Conservation (phyloP, 140 eudicot species). For the Cichorium intybus region DNA sequence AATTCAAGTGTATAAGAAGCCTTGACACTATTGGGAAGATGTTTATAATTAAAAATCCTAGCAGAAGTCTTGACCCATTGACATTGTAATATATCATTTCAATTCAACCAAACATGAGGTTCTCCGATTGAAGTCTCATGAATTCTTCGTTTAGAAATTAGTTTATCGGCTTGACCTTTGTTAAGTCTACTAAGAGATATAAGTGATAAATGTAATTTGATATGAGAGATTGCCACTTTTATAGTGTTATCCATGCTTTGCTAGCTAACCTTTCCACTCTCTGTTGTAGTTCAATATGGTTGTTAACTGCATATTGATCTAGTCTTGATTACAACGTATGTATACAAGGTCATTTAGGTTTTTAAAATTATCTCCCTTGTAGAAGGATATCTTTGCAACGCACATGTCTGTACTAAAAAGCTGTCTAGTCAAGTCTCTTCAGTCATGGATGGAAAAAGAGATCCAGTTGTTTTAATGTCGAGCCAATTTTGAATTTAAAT, state of each 20-base stretch:
- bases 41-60: too few relatives aligned
- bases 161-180: neutral
- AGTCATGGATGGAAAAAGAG: constrained; percentile 8
- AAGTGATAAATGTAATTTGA: neutral
- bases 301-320: neutral
- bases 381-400: neutral
- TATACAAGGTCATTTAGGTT: neutral
- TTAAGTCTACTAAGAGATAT: constrained; percentile 5
- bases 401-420: neutral
- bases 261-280: neutral
- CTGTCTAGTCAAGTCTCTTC: constrained; percentile 4
- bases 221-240: constrained; percentile 7
- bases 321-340: neutral
- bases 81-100: neutral
- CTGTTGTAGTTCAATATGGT: neutral
- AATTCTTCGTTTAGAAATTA: neutral
- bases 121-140: constrained; percentile 6
- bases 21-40: too few relatives aligned
- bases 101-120: constrained; percentile 5
- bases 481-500: constrained; percentile 6
- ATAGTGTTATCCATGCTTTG: neutral
- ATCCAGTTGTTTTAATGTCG: neutral
- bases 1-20: too few relatives aligned
- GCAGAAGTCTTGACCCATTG: too few relatives aligned
- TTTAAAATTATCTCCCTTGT: constrained; percentile 15